A percentile compares a stretch with the other conserved stretches of the same genome.
phyloP scores from a whole-genome alignment of 176 grass and related monocot species.

The Oryza coarctata region DNA sequence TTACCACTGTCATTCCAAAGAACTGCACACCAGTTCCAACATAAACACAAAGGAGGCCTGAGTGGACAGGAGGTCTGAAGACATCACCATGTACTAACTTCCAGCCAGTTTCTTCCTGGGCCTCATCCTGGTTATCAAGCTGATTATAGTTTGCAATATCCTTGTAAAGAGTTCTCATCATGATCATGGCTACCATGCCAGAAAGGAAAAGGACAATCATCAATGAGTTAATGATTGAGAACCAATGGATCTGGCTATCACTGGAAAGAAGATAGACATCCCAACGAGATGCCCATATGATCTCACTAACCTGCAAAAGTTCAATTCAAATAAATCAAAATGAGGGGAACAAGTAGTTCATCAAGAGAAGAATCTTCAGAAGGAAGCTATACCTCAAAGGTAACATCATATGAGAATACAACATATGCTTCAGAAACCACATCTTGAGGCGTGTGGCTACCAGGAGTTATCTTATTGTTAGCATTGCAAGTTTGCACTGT shows the following conservation, averaged over 20 bases:
- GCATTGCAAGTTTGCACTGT: conserved; percentile 57
- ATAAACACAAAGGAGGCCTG: conserved; percentile 75
- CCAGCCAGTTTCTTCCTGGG: conserved; percentile 86
- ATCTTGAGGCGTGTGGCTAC: conserved; percentile 67
- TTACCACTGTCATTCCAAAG: conserved; percentile 75
- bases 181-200: conserved; percentile 81
- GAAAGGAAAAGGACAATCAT: conserved; percentile 88
- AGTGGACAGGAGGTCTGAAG: conserved; percentile 72
- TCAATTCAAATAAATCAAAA: conserved; percentile 14
- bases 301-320: conserved; percentile 52
- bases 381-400: conserved; percentile 58
- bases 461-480: conserved; percentile 64
- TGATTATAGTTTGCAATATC: conserved; percentile 82
- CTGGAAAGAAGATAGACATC: conserved; percentile 82
- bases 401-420: conserved; percentile 78
- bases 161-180: conserved; percentile 87
- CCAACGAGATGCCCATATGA: conserved; percentile 80
- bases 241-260: conserved; percentile 79
- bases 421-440: conserved; percentile 56
- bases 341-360: not conserved
- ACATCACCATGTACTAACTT: conserved; percentile 77
- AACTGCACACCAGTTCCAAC: conserved; percentile 82
- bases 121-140: conserved; percentile 70
- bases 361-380: not conserved
- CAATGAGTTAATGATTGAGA: conserved; percentile 77